phyloP scores from a whole-genome alignment of 2,329 filamentous ascomycete species.

The Fusarium pseudograminearum region DNA sequence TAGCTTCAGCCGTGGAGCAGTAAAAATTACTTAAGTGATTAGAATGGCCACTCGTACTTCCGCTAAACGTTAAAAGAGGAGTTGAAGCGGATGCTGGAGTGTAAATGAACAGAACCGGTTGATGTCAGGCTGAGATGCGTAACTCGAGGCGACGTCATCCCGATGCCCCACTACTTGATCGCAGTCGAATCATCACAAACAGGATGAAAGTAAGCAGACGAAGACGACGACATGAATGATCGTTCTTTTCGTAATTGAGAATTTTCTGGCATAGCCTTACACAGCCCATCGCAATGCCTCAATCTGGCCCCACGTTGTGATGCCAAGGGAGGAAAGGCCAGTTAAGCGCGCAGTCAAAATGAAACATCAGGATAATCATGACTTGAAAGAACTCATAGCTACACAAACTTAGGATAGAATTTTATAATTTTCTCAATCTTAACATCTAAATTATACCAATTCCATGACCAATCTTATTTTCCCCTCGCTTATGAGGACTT shows the following conservation, averaged over 20 bases:
- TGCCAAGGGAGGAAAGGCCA: not conserved
- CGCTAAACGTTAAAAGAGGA: not conserved
- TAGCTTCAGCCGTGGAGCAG: not conserved
- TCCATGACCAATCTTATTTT: constrained; percentile 1
- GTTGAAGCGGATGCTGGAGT: not conserved
- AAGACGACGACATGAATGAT: not conserved
- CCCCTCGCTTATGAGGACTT: constrained; percentile 55
- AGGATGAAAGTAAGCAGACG: not conserved
- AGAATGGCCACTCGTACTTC: not conserved
- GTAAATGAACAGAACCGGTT: constrained; percentile 22
- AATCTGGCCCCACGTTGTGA: not conserved
- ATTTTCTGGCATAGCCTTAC: not conserved
- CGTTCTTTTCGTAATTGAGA: not conserved
- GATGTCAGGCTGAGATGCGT: constrained; percentile 8
- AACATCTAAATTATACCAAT: constrained; percentile 5
- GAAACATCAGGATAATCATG: not conserved
- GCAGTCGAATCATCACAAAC: constrained; percentile 22
- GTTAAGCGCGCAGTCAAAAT: constrained; percentile 1
- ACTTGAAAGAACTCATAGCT: not conserved
- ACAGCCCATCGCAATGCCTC: not conserved
- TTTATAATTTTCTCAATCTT: constrained; percentile 3
- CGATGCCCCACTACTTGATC: constrained; percentile 31
- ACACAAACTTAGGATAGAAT: constrained; percentile 2
- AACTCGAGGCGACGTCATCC: constrained; percentile 43
- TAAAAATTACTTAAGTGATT: not conserved